Evolutionary conservation across 495 filamentous ascomycete genomes (phyloP).

Genomic region (Hypoxylon fragiforme): DNA sequence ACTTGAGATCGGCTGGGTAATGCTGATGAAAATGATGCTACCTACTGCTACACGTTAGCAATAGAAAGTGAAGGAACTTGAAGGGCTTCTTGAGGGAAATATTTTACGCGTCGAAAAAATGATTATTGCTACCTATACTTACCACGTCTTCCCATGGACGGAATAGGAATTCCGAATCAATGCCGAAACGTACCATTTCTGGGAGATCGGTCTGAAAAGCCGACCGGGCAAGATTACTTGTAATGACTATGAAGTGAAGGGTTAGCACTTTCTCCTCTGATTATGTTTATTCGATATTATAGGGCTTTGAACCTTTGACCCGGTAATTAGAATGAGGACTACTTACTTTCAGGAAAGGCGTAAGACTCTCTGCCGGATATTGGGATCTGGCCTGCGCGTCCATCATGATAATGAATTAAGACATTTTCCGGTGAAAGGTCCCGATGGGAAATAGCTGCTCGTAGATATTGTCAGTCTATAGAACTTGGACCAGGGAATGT

Average conservation of each 20-base stretch:
- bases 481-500: no score
- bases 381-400: neutral
- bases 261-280: slow-evolving; percentile 2
- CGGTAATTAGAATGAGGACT: neutral
- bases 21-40: neutral
- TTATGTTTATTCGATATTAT: no score
- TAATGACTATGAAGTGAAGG: slow-evolving; percentile 4
- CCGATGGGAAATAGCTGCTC: slow-evolving; percentile 6
- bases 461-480: neutral
- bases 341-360: slow-evolving; percentile 19
- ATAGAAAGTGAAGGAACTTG: neutral
- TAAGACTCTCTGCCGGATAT: neutral
- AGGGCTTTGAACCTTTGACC: neutral
- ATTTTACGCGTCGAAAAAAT: no score
- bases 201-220: neutral
- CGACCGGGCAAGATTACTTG: slow-evolving; percentile 6
- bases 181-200: neutral
- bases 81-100: neutral
- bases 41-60: slow-evolving; percentile 2
- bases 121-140: no score
- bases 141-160: slow-evolving; percentile 12
- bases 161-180: neutral
- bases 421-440: slow-evolving; percentile 1
- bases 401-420: slow-evolving; percentile 9
- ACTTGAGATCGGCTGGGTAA: neutral